phyloP scores from a whole-genome alignment of 352 stramenopile genomes.

The Phytophthora crassamura region DNA sequence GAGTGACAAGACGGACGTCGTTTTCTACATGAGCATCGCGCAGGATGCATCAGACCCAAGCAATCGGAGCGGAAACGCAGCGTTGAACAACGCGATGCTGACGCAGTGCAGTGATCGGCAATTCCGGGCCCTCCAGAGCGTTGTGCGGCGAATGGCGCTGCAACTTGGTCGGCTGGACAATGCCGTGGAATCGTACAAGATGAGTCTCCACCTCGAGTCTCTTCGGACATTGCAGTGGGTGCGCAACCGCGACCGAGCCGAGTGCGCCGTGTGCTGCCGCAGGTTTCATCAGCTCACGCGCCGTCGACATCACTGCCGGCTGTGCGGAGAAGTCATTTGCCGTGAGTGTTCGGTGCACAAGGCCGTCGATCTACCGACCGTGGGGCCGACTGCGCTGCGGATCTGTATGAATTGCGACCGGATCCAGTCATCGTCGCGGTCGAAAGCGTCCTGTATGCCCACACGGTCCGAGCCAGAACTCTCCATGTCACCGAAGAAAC shows the following conservation, averaged over 20 bases:
- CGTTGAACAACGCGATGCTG: slow-evolving; percentile 16
- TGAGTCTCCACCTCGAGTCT: slow-evolving; percentile 68
- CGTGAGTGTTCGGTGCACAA: slow-evolving; percentile 77
- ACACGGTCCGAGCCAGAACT: slow-evolving; percentile 29
- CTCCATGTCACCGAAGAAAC: slow-evolving; percentile 11
- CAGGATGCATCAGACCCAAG: slow-evolving; percentile 20
- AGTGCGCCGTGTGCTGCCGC: slow-evolving; percentile 72
- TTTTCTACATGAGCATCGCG: slow-evolving; percentile 75
- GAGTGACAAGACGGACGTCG: slow-evolving; percentile 70
- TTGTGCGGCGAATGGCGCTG: slow-evolving; percentile 65
- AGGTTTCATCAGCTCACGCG: slow-evolving; percentile 74
- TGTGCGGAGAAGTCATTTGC: slow-evolving; percentile 83
- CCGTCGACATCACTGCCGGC: slow-evolving; percentile 75
- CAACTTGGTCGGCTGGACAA: slow-evolving; percentile 60
- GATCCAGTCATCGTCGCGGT: slow-evolving; percentile 11
- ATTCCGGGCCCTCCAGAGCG: slow-evolving; percentile 63
- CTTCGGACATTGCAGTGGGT: slow-evolving; percentile 62
- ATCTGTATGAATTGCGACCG: slow-evolving; percentile 71
- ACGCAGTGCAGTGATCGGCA: slow-evolving; percentile 57
- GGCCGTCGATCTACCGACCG: slow-evolving; percentile 66
- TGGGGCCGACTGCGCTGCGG: slow-evolving; percentile 68
- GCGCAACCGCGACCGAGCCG: slow-evolving; percentile 50
- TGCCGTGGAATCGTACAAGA: slow-evolving; percentile 65
- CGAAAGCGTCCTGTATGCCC: slow-evolving; percentile 20
- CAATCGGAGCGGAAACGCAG: slow-evolving; percentile 2